phyloP scores from a whole-genome alignment of 1,284 basidiomycete genomes.

The Pyrrhoderma lamaoense region DNA sequence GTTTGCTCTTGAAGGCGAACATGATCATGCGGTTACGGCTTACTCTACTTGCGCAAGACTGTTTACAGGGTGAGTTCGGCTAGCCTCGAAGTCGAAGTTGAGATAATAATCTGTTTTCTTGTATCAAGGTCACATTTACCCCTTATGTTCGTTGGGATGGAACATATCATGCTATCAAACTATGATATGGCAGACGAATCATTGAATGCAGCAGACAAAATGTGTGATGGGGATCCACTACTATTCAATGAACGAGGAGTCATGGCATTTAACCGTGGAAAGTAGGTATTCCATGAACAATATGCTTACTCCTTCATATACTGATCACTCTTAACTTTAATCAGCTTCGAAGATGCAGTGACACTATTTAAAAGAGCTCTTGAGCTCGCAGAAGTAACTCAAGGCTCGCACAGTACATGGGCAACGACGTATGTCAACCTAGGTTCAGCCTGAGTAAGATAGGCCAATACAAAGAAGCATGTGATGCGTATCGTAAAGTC shows the following conservation, averaged over 20 bases:
- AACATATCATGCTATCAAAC: constrained; percentile 89
- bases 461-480: constrained; percentile 66
- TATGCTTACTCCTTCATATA: constrained; percentile 14
- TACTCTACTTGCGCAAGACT: constrained; percentile 94
- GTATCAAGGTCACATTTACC: constrained; percentile 78
- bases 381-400: constrained; percentile 69
- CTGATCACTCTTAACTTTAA: too few species aligned
- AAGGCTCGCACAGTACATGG: constrained; percentile 81
- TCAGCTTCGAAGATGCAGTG: constrained; percentile 66
- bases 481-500: constrained; percentile 64
- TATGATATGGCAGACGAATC: constrained; percentile 81
- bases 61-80: constrained; percentile 73
- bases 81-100: too few species aligned
- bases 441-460: constrained; percentile 81
- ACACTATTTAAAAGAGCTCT: constrained; percentile 68
- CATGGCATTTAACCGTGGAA: constrained; percentile 79
- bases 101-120: constrained; percentile 3
- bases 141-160: constrained; percentile 95
- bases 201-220: constrained; percentile 68
- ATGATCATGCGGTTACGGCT: constrained; percentile 96
- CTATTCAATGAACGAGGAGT: constrained; percentile 91
- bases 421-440: constrained; percentile 84
- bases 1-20: constrained; percentile 94
- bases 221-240: constrained; percentile 84
- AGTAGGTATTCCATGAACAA: constrained; percentile 47